phyloP scores from a whole-genome alignment of 2,329 filamentous ascomycete genomes.

The Neopestalotiopsis clavispora region DNA sequence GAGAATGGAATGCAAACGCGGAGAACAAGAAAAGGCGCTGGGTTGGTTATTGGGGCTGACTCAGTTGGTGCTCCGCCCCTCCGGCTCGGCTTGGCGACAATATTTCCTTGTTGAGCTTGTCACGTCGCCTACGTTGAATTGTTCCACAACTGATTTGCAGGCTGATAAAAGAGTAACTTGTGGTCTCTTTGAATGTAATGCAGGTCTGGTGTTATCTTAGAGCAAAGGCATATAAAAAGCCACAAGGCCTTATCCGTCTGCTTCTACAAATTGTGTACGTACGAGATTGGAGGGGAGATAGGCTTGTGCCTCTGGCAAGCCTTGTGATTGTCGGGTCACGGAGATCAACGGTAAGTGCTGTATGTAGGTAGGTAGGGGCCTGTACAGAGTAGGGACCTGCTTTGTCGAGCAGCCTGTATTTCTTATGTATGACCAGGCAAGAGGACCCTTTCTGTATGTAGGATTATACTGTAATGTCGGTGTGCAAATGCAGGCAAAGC shows the following conservation, averaged over 20 bases:
- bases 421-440: background rate
- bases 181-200: too few species aligned
- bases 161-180: too few species aligned
- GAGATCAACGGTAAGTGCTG: background rate
- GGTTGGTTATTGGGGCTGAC: background rate
- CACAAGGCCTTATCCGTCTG: background rate
- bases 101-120: background rate
- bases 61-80: background rate
- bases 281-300: background rate
- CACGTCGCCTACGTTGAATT: background rate
- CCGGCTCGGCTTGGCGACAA: conserved; percentile 1
- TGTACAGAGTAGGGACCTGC: background rate
- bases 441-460: background rate
- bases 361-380: background rate
- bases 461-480: background rate
- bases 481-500: background rate
- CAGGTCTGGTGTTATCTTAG: background rate
- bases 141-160: background rate
- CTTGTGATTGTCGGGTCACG: background rate
- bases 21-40: background rate
- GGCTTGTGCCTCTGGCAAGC: background rate
- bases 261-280: background rate
- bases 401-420: background rate
- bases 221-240: background rate
- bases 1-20: background rate